Evolutionary conservation across 352 stramenopile species (phyloP), one percentile per base, ranked within the genome.

Genomic region (Globisporangium polare): DNA sequence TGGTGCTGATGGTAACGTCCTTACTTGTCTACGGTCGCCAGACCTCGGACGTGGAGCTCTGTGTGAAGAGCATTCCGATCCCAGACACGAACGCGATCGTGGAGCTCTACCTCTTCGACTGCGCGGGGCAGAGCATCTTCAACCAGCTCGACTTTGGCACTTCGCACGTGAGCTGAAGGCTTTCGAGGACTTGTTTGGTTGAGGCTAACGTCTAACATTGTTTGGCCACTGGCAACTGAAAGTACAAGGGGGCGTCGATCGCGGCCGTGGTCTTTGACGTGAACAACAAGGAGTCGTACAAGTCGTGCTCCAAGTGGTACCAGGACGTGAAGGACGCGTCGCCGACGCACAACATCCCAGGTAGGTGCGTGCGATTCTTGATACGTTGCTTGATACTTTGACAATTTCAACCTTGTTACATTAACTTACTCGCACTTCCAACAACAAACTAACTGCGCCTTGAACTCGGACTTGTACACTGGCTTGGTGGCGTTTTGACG

Each of bases 71-170:
- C 66, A 77, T 97, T 15, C 75, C 77, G 31, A 95, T 98, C 59
- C 81, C 86, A 7, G 83, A 97, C 57, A 90, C 86, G 39, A 96
- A 97, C 63, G 77, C 88, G 27, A 71, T 95, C 7, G 91, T 98
- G 31, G 93, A 98, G 72, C 80, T 98, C n/a, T 98, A 96, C 58
- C 66, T 98, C 10, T 97, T 97, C 46, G 93, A 98, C 69, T 97
- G 89, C 60, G 85, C 90, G 9, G 93, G 93, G 10, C 91, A 98
- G 64, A 94, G 84, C 58, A 92, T 98, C 55, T 98, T 98, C 76
- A 98, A 98, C 61, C 92, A 98, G 64, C 79, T 94, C 58, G 89
- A 96, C 55, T 95, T 97, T 69, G 84, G 88, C 37, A 77, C 85
- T 9, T 73, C 83, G 17, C 80, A 95, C 29, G 83, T 90, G 78